Conservation (phyloP, 371 early-diverging fungal genomes). For the Syncephalis plumigaleata region DNA sequence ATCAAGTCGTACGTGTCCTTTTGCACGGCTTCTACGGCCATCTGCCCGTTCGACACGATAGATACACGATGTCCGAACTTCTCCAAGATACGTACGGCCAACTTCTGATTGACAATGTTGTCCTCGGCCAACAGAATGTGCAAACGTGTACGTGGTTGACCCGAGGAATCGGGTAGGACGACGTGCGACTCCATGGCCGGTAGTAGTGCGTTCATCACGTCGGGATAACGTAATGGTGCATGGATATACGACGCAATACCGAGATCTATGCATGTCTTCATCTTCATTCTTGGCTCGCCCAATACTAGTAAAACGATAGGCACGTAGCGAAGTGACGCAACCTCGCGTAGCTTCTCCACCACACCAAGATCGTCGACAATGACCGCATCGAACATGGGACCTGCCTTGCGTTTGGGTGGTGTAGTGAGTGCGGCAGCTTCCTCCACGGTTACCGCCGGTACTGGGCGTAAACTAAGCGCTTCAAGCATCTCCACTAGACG, state of each 20-base stretch:
- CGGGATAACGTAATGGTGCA: slow-evolving; percentile 30
- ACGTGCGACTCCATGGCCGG: slow-evolving; percentile 50
- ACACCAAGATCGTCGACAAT: slow-evolving; percentile 28
- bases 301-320: slow-evolving; percentile 42
- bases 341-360: slow-evolving; percentile 30
- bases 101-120: slow-evolving; percentile 63
- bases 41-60: slow-evolving; percentile 52
- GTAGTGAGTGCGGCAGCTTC: slow-evolving; percentile 15
- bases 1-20: slow-evolving; percentile 40
- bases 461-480: slow-evolving; percentile 20
- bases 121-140: slow-evolving; percentile 64
- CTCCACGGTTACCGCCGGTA: slow-evolving; percentile 16
- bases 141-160: slow-evolving; percentile 16
- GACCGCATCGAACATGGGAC: slow-evolving; percentile 26
- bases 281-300: slow-evolving; percentile 20
- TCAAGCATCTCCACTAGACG: slow-evolving; percentile 10
- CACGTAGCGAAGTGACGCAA: slow-evolving; percentile 30
- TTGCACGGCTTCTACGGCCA: slow-evolving; percentile 49
- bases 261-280: slow-evolving; percentile 41
- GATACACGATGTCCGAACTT: slow-evolving; percentile 52
- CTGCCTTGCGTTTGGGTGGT: slow-evolving; percentile 5
- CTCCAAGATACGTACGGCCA: slow-evolving; percentile 55
- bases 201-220: slow-evolving; percentile 39
- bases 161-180: slow-evolving; percentile 27
- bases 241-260: slow-evolving; percentile 43